These are phyloP conservation scores for Lentinus polychrous DNA, from an alignment of 1,284 basidiomycete genomes.

Conservation along the genomic window DNA sequence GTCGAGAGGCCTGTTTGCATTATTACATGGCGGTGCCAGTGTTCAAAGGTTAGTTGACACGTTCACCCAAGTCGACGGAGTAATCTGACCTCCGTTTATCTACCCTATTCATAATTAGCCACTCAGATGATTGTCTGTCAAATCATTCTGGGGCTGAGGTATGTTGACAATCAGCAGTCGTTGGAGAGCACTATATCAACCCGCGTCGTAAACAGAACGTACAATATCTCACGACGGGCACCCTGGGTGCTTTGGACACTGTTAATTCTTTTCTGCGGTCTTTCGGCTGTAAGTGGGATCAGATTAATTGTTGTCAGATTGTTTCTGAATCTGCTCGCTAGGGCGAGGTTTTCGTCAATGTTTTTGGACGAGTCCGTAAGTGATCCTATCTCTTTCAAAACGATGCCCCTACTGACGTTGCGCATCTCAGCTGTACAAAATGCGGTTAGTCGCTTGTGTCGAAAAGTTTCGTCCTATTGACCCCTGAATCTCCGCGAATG, in stretches of 20 bases:
- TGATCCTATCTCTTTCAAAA: neutral
- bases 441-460: conserved; percentile 1
- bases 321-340: neutral
- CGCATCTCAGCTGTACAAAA: conserved; percentile 11
- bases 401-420: too few relatives aligned
- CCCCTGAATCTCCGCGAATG: neutral
- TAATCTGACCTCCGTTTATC: too few relatives aligned
- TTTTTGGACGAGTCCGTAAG: neutral
- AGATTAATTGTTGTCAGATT: neutral
- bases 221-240: conserved; percentile 24
- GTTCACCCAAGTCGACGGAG: too few relatives aligned
- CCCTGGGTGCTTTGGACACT: conserved; percentile 10
- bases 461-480: neutral
- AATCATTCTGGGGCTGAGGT: conserved; percentile 41
- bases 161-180: conserved; percentile 4
- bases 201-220: conserved; percentile 19
- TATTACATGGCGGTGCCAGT: conserved; percentile 25
- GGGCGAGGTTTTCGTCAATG: neutral
- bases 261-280: conserved; percentile 17
- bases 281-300: conserved; percentile 3
- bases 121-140: conserved; percentile 48
- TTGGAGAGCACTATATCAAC: neutral
- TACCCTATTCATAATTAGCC: conserved; percentile 26
- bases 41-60: conserved; percentile 26
- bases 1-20: conserved; percentile 18